A percentile compares a stretch with the other conserved stretches of the same genome.
Conservation (phyloP, 2,329 filamentous ascomycete species). For the Zymoseptoria tritici region DNA sequence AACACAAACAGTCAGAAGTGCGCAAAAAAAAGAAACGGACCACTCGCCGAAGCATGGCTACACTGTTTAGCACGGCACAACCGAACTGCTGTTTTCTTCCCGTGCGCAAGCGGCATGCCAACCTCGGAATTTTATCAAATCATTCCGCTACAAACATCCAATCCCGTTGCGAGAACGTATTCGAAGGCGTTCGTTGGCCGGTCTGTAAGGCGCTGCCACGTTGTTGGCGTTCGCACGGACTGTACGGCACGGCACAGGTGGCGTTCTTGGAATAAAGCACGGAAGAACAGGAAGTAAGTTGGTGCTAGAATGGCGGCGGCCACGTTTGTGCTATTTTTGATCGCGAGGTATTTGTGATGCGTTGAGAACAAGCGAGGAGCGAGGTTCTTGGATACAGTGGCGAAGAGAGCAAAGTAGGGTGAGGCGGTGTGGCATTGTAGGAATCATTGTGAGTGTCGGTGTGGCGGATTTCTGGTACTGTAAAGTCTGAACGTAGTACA, state of each 20-base stretch:
- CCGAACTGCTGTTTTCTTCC: no score
- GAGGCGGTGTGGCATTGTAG: not conserved
- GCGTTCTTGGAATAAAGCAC: not conserved
- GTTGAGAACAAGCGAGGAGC: not conserved
- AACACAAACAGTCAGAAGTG: not conserved
- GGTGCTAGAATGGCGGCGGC: no score
- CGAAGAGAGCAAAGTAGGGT: not conserved
- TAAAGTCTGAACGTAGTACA: not conserved
- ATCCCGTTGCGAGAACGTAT: not conserved
- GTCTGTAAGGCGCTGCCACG: not conserved
- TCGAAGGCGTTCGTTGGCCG: not conserved
- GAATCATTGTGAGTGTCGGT: not conserved
- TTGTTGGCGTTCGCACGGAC: not conserved
- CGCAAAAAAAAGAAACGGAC: no score
- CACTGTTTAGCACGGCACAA: no score
- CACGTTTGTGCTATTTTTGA: not conserved
- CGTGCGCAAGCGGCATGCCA: no score
- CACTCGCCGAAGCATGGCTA: no score
- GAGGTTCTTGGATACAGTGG: not conserved
- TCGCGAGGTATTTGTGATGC: not conserved
- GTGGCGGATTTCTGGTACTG: not conserved
- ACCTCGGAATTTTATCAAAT: no score
- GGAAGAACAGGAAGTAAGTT: not conserved
- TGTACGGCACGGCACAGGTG: not conserved
- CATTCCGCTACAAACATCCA: not conserved